Base-by-base conservation (phyloP, 768 basidiomycete genomes). In the Phylloporus sp. region DNA sequence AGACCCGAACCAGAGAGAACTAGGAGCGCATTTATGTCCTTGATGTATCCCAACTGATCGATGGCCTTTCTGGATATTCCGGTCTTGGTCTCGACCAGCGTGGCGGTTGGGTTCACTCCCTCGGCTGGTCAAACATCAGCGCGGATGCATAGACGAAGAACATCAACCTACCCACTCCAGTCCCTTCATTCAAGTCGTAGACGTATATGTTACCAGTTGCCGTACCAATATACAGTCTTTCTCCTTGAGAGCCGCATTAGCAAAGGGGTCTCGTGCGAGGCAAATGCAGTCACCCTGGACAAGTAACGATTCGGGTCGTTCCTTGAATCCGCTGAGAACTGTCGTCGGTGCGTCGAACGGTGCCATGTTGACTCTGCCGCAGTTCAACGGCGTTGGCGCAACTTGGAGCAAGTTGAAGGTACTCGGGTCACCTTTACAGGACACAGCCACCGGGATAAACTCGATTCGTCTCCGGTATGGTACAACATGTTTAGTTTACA, bases 11-110 rank as follows among this genome's bases (percentile, higher is more conserved):
- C 94, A 21, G 90, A 87, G 5, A 98, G 76, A 5, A 88, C 73
- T 3, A 90, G 82, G 20, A 99, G 71, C 4, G 89, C 86, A 57
- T 90, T 85, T n/a, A 89, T 77, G 55, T 91, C 88, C 52, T 83
- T 83, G 53, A 97, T 76, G 43, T 83, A 86, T 0, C 84, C 90
- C 3, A 99, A 71, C 60, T 94, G 91, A 45, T 98, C 95, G 34
- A 99, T 86, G 13, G 87, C 73, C 58, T 76, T 80, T 54, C 79
- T 71, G 22, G 80, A 73, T 27, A 91, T 61, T 11, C 66, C 71
- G 57, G 82, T 84, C 78, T 77, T 89, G 24, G 75, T 74, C 57
- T 90, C 86, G 5, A 83, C 68, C 2, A 80, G 65, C 31, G 72
- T 69, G 9, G 53, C 35, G 21, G 41, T 24, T 31, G 48, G 5